Evolutionary conservation across 805 yeast genomes (phyloP).

Genomic region (Jamesozyma hellenica): DNA sequence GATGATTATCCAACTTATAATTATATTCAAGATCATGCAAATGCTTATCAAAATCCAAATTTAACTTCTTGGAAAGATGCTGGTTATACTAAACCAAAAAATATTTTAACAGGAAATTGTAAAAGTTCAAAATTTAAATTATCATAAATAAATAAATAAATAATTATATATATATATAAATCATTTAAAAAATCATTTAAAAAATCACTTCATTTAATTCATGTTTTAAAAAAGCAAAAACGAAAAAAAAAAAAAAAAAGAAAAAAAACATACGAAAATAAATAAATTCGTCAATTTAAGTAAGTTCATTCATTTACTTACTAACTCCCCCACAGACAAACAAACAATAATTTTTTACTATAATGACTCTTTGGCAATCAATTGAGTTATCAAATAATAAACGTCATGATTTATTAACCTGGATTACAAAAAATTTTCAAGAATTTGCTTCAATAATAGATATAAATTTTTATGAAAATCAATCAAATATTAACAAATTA

Average conservation of each 20-base stretch:
- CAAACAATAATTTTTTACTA: background rate
- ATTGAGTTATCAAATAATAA: slow-evolving; percentile 8
- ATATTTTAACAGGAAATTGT: slow-evolving; percentile 46
- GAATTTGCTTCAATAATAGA: slow-evolving; percentile 1
- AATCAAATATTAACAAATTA: background rate
- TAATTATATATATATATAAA: background rate
- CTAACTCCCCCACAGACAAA: background rate
- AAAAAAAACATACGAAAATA: too few species aligned
- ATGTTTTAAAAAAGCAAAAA: background rate
- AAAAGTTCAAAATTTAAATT: slow-evolving; percentile 21
- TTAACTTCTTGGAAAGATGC: slow-evolving; percentile 65
- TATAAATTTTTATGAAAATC: background rate
- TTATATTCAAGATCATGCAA: slow-evolving; percentile 61
- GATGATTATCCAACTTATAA: slow-evolving; percentile 72
- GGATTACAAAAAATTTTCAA: slow-evolving; percentile 15
- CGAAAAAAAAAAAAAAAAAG: background rate
- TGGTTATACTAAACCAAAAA: slow-evolving; percentile 63
- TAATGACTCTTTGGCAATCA: slow-evolving; percentile 1
- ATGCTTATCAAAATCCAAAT: slow-evolving; percentile 62
- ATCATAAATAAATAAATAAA: background rate
- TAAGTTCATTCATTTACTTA: too few species aligned
- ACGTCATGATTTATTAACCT: slow-evolving; percentile 18
- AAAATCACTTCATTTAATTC: too few species aligned
- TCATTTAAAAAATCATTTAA: background rate
- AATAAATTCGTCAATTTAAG: too few species aligned